Evolutionary conservation across 2,329 filamentous ascomycete genomes (phyloP).

Genomic region (Pestalotiopsis sp.): DNA sequence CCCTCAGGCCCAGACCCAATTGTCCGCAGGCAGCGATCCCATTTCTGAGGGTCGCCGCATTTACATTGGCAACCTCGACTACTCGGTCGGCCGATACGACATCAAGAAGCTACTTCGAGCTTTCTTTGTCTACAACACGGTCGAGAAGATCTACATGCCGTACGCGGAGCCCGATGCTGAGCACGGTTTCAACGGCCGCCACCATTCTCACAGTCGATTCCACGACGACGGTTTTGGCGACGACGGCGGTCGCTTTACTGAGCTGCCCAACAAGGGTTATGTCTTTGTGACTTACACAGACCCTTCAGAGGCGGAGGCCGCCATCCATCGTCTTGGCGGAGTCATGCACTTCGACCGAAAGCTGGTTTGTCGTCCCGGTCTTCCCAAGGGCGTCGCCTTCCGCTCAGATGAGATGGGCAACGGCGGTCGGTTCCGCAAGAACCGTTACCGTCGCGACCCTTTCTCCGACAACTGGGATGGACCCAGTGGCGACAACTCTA

Average conservation of each 20-base stretch:
- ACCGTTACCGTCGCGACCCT: neutral
- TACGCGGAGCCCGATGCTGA: neutral
- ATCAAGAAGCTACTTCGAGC: conserved; percentile 2
- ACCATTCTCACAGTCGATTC: no score
- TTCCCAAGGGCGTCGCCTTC: conserved; percentile 12
- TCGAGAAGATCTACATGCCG: conserved; percentile 12
- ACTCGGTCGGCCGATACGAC: neutral
- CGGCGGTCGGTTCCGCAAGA: neutral
- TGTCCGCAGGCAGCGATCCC: neutral
- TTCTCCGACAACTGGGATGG: neutral
- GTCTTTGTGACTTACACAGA: conserved; percentile 11
- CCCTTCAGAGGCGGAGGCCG: neutral
- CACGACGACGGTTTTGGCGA: neutral
- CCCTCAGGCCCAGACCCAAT: neutral
- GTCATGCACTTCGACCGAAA: neutral
- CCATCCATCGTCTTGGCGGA: neutral
- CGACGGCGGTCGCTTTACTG: neutral
- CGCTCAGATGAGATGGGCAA: neutral
- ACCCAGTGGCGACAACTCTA: neutral
- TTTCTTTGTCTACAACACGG: neutral
- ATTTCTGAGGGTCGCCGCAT: conserved; percentile 10
- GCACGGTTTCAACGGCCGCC: neutral
- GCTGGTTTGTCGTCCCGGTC: conserved; percentile 9
- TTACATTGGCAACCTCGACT: conserved; percentile 14
- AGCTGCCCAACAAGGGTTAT: conserved; percentile 11